Evolutionary conservation across 441 rosid genomes (phyloP), one percentile per base, ranked within the genome.

Genomic region (Raphanus hybrid): DNA sequence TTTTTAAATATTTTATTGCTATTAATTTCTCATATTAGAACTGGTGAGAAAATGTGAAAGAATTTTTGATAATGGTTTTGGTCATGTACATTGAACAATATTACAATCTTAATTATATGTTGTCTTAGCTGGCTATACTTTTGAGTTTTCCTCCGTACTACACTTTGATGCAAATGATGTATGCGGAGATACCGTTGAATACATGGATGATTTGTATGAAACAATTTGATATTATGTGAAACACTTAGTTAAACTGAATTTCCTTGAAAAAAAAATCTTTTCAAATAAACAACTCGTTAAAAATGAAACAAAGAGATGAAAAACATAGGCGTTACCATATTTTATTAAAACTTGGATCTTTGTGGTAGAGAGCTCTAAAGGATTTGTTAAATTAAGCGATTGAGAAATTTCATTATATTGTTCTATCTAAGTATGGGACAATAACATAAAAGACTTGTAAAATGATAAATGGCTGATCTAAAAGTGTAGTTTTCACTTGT

Each of bases 381-480:
- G 0, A 34, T 7, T 1, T 63, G 34, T 34, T 63, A 63, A 3
- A 8, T 63, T 12, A 32, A 32, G 7, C 29, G 18, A 63, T 3
- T n/a, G 18, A 61, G 20, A 61, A 6, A n/a, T 61, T 6, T 61
- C 5, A 32, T 5, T 61, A 37, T 16, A 35, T 37, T 16, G 8
- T 4, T 0, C 15, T 16, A 16, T 15, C n/a, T 63, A 1, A 16
- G 29, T 9, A 16, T 7, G 50, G 2, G 3, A 3, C 2, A 35
- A 18, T 35, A 6, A 35, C n/a, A 16, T 37, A 15, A 15, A 35
- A 35, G 2, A 16, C 14, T 37, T 34, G 27, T 7, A 35, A 15
- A 23, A 64, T 9, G 50, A 64, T 64, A 23, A 9, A 16, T 64
- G 14, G 18, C 14, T 35, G 50, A 39, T 64, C 68, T 64, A 64